Evolutionary conservation across 2,329 filamentous ascomycete genomes (phyloP), one percentile per base, ranked within the genome.

Genomic region (Byssoonygena ceratinophila): DNA sequence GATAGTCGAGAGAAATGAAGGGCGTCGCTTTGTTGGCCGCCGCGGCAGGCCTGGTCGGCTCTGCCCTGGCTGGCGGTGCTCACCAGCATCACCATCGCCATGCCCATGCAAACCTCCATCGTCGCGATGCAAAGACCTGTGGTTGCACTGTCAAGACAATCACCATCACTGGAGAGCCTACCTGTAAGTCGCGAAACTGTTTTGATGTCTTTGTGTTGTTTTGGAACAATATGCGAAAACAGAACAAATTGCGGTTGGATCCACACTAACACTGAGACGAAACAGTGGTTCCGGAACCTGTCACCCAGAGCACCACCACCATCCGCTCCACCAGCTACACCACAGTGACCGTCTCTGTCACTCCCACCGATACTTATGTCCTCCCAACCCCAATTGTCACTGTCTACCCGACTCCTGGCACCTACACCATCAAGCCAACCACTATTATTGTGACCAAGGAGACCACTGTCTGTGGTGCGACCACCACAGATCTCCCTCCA

Each of bases 81-180:
- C 66, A 77, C 74, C 60, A 39, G 6, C 36, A 39, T 39, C 68
- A 39, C 36, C 36, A 39, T 39, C 68, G 82, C 72, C 68, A 75
- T 59, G 69, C 66, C 58, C 71, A 74, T 61, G 71, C 76, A 62
- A 70, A 76, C 59, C 65, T 71, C 62, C 81, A 87, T 73, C 81
- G 82, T 62, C 69, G 69, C 52, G 75, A 70, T 20, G 62, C 61
- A 39, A 54, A 54, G 9, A 68, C 71, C 51, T 88, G 84, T 67
- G 77, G 77, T 57, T 91, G 85, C 79, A 84, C 78, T 59, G 88
- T 85, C 67, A 80, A 84, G 74, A 84, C 82, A 71, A 79, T 78
- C 68, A 87, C 83, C 65, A 77, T 79, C 72, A 82, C 79, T 62
- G 85, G 84, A 64, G 74, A 79, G 64, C 70, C 80, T 52, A 84